Conservation (phyloP, 352 stramenopile species). For the Pythium utonaiense region DNA sequence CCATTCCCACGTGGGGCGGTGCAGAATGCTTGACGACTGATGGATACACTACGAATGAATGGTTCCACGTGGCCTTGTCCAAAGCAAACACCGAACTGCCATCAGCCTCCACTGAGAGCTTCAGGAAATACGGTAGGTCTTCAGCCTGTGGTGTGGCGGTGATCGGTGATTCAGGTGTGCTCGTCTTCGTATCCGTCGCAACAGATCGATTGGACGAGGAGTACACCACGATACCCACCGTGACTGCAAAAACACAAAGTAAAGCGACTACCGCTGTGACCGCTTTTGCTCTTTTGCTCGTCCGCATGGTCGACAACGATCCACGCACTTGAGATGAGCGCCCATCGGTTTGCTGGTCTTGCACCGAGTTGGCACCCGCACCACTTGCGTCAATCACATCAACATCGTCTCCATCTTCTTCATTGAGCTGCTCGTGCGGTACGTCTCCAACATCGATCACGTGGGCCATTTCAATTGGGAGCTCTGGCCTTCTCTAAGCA, state of each 20-base stretch:
- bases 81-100: constrained; percentile 44
- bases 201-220: not conserved
- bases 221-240: constrained; percentile 12
- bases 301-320: constrained; percentile 1
- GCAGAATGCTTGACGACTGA: constrained; percentile 58
- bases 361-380: not conserved
- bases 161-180: constrained; percentile 18
- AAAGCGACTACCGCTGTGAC: constrained; percentile 5
- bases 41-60: constrained; percentile 68
- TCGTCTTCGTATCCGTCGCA: not conserved
- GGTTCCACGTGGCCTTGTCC: constrained; percentile 53
- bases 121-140: constrained; percentile 34
- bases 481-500: not conserved
- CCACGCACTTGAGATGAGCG: not conserved
- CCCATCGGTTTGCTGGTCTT: not conserved
- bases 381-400: constrained; percentile 1
- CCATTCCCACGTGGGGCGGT: constrained; percentile 33
- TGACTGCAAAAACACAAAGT: constrained; percentile 7
- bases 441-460: constrained; percentile 18
- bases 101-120: constrained; percentile 31
- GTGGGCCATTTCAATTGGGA: constrained; percentile 11
- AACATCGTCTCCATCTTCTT: constrained; percentile 13
- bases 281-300: constrained; percentile 13
- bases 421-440: constrained; percentile 8
- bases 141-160: constrained; percentile 10